A percentile compares a stretch with the other conserved stretches of the same genome.
Conservation (phyloP, 2,329 filamentous ascomycete species). For the Calonectria pteridis region DNA sequence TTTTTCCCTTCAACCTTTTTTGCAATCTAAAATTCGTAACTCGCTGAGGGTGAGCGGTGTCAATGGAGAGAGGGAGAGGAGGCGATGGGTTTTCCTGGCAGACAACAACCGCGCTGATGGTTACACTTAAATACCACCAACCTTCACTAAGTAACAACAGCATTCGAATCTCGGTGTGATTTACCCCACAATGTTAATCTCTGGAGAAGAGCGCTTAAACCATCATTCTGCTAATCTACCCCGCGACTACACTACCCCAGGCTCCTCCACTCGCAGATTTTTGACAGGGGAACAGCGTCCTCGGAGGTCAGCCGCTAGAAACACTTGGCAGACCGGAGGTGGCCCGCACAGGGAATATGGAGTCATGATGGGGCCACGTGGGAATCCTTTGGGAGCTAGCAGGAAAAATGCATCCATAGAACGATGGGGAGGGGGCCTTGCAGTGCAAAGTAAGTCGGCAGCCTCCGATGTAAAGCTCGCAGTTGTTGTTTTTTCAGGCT, state of each 20-base stretch:
- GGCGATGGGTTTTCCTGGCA: not conserved
- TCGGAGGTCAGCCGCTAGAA: not conserved
- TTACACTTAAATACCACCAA: not conserved
- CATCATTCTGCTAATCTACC: not conserved
- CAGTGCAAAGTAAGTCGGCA: not conserved
- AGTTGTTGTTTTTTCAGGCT: not conserved
- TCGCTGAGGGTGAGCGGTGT: not conserved
- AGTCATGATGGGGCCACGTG: not conserved
- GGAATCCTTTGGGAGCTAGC: not conserved
- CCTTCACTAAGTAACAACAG: not conserved
- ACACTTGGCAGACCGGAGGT: not conserved
- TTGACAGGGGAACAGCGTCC: not conserved
- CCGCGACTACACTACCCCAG: not conserved
- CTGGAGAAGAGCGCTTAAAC: not conserved
- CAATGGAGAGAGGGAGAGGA: not conserved
- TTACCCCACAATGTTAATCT: constrained; percentile 4
- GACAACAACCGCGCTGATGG: not conserved
- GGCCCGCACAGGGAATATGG: not conserved
- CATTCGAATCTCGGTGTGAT: not conserved
- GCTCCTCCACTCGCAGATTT: not conserved
- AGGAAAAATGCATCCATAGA: not conserved
- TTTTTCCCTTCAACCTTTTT: not conserved
- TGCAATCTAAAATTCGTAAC: not conserved
- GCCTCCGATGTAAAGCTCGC: not conserved
- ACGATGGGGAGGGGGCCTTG: not conserved